Base-by-base conservation (phyloP, 352 stramenopile genomes). In the Pythium chondricola region DNA sequence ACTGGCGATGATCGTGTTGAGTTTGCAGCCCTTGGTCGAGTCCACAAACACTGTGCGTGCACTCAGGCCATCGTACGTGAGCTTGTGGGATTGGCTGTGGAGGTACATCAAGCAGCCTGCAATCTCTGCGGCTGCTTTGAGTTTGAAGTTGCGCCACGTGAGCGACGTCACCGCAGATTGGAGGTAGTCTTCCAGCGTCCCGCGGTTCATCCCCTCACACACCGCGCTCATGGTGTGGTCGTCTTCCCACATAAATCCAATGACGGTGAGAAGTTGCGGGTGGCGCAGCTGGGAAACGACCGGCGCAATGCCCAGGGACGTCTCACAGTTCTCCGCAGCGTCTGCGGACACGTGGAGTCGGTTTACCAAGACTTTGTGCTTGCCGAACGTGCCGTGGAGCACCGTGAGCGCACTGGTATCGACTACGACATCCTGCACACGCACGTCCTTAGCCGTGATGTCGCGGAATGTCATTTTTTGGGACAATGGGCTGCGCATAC, bases 81-180 rank as follows among this genome's bases (percentile, higher is more conserved):
- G 57, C 52, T 69, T 73, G 58, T 84, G 71, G 0, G 53, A 55
- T 48, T 88, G 71, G 16, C 61, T 75, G 63, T 93, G 78, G 21
- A 93, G 38, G 36, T 90, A 88, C 75, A 87, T 85, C 26, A 93
- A 65, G 4, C 68, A 75, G 24, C 63, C 68, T 1, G 78, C 70
- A 24, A 93, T 68, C 36, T 90, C 64, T 21, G 70, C 53, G 18
- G 78, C 78, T 16, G 80, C 73, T 50, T 83, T 81, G 43, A 86
- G 71, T 64, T 90, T 89, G 55, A 87, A 88, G 33, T 84, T 83
- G 20, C 62, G 58, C 81, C 81, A 93, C 33, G 75, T 84, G 2
- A 88, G 61, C 11, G 70, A 47, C 4, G 51, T 58, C 3, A 56
- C 51, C 29, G 59, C 58, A 33, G 44, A 59, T 4, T 65, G 44